phyloP scores from a whole-genome alignment of 305 asterid species.

The Stenogyne calaminthoides region DNA sequence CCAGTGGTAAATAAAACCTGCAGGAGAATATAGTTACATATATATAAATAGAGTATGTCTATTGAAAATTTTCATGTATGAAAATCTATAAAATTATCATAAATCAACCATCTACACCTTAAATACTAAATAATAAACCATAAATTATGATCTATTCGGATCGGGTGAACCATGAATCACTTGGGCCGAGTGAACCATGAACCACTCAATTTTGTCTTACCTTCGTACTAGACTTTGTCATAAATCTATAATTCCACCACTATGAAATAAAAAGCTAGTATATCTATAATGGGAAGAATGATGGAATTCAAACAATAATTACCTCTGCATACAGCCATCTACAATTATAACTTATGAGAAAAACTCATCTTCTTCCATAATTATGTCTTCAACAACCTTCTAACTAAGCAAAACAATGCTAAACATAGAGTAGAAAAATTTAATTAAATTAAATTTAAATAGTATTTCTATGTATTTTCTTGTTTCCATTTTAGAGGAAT shows the following conservation, averaged over 20 bases:
- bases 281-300: background rate
- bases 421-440: background rate
- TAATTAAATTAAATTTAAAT: background rate
- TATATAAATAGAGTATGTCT: too few relatives aligned
- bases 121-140: too few relatives aligned
- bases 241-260: background rate
- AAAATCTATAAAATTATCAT: too few relatives aligned
- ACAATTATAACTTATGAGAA: background rate
- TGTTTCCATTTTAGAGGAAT: conserved; percentile 2
- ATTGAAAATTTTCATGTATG: too few relatives aligned
- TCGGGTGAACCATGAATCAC: too few relatives aligned
- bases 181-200: too few relatives aligned
- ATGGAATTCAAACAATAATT: background rate
- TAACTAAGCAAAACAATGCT: background rate
- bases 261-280: background rate
- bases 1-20: background rate
- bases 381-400: background rate
- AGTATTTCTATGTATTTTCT: background rate
- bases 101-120: too few relatives aligned
- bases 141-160: too few relatives aligned
- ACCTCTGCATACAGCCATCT: background rate
- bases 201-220: too few relatives aligned
- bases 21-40: background rate
- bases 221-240: too few relatives aligned
- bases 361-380: background rate